Base-by-base conservation (phyloP, 2,329 filamentous ascomycete species). In the Apiospora arundinis region DNA sequence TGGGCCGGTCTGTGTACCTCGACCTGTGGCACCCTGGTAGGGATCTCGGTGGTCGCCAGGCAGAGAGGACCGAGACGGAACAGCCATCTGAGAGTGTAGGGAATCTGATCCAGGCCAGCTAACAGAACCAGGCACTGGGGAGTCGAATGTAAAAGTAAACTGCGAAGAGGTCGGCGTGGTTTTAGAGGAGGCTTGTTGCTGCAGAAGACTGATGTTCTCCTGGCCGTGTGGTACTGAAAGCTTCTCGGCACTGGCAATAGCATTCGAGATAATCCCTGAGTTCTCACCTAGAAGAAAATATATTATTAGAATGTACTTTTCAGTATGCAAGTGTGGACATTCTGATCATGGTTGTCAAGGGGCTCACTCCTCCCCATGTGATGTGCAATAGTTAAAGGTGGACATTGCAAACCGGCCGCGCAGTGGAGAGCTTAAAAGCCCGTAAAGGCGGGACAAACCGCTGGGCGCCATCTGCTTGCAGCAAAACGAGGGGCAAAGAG, bases 121-220 rank as follows among this genome's bases (percentile, higher is more conserved):
- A 80, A 94, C 89, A 70, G 92, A 91, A 72, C 92, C 94, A 0
- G 93, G 92, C 48, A 95, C 94, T 79, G 96, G 94, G 1, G 95
- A 95, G 77, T 97, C 93, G 82, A 95, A 98, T 16, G 94, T 97
- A 79, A 99, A 99, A 12, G 96, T 99, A 80, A 99, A 99, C 77
- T 98, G 94, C 71, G 95, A 94, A 7, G 92, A 74, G 44, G 76
- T 89, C 5, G 93, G 90, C 46, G 88, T 90, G 4, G 88, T 80
- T 77, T 89, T 92, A 71, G 86, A 85, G 7, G 86, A 82, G 23
- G 88, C 84, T 80, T 92, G 90, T 79, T 94, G 92, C 71, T 94
- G 91, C 67, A 97, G 83, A 72, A 95, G 86, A 80, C 92, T 95
- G 74, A 92, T 86, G 81, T 94, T 96, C 78, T 95, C 93, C 79